Evolutionary conservation across 345 rosid species (phyloP).

Genomic region (Leavenworthia alabamica): DNA sequence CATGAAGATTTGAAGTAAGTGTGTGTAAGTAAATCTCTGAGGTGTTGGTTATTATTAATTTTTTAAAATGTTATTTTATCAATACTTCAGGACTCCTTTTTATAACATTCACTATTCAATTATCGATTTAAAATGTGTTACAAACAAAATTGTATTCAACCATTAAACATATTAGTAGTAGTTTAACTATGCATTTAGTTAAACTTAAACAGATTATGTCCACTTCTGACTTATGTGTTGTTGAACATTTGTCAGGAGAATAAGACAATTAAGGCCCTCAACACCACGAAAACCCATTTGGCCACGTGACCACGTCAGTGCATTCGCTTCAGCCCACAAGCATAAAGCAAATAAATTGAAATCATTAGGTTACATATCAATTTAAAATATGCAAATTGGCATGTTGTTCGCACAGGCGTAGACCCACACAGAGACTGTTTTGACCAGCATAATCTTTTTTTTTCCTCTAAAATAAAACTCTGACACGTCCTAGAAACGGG

Average conservation of each 20-base stretch:
- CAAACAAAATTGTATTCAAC: background rate
- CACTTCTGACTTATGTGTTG: too few species aligned
- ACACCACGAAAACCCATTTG: conserved; percentile 4
- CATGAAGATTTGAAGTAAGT: too few species aligned
- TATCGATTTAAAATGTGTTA: too few species aligned
- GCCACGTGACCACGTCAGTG: background rate
- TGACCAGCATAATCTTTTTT: background rate
- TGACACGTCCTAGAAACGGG: background rate
- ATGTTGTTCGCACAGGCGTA: background rate
- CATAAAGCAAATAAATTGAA: background rate
- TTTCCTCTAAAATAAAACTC: background rate
- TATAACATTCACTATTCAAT: background rate
- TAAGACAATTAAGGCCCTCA: too few species aligned
- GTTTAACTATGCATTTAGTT: background rate
- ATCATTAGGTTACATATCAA: background rate
- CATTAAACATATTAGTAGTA: background rate
- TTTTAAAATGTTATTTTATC: too few species aligned
- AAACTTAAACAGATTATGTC: too few species aligned
- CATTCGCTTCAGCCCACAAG: background rate
- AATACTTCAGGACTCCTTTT: too few species aligned
- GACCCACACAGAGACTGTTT: conserved; percentile 8
- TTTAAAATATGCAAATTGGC: conserved; percentile 9
- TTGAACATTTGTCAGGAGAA: too few species aligned
- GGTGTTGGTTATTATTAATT: too few species aligned
- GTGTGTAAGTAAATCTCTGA: too few species aligned